phyloP scores from a whole-genome alignment of 2,329 filamentous ascomycete genomes.

The Diaporthe humulicola region DNA sequence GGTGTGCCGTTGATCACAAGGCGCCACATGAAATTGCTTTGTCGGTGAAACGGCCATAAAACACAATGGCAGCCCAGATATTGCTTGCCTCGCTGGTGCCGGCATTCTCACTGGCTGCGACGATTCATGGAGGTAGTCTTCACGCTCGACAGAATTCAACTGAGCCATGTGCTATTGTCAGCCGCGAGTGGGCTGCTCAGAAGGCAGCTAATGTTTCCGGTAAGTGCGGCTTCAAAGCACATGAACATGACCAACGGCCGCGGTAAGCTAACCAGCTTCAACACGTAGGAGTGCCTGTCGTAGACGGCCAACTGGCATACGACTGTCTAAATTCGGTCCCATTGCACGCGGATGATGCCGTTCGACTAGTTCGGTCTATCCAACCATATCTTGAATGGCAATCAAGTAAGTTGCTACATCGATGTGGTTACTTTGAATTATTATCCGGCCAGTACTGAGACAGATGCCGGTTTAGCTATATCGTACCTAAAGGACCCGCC shows the following conservation, averaged over 20 bases:
- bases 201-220: conserved; percentile 27
- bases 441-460: not conserved
- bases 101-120: not conserved
- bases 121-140: not conserved
- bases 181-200: conserved; percentile 29
- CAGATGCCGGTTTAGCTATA: not conserved
- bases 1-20: not conserved
- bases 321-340: conserved; percentile 36
- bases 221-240: not conserved
- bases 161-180: conserved; percentile 31
- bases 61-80: not conserved
- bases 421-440: not conserved
- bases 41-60: not conserved
- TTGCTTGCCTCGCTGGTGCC: not conserved
- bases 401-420: conserved; percentile 13
- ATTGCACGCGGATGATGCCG: conserved; percentile 24
- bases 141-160: conserved; percentile 21
- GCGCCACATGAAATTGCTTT: not conserved
- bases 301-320: conserved; percentile 34
- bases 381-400: conserved; percentile 29
- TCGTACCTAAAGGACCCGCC: conserved; percentile 27
- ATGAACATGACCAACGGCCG: too few species aligned
- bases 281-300: not conserved
- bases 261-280: not conserved
- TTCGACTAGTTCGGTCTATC: conserved; percentile 27